Evolutionary conservation across 2,329 filamentous ascomycete species (phyloP).

Genomic region (Colletotrichum limetticola): DNA sequence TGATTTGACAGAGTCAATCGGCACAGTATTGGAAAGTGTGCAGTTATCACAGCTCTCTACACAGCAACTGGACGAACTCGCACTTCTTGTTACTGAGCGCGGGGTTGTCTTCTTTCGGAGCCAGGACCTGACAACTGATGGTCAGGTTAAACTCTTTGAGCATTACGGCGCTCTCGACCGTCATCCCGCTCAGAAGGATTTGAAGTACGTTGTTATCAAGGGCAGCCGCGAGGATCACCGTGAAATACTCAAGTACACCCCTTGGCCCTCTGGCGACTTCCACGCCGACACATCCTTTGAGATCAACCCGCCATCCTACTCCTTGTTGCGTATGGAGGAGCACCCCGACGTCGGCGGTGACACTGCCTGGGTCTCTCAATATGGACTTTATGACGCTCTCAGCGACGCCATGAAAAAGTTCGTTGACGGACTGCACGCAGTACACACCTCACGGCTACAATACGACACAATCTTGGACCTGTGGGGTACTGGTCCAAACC

Average conservation of each 20-base stretch:
- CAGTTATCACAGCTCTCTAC: slow-evolving; percentile 57
- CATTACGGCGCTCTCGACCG: slow-evolving; percentile 59
- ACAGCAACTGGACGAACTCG: slow-evolving; percentile 61
- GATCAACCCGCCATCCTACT: slow-evolving; percentile 61
- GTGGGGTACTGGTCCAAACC: slow-evolving; percentile 52
- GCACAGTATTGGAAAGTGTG: slow-evolving; percentile 49
- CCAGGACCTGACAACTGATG: slow-evolving; percentile 57
- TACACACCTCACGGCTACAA: slow-evolving; percentile 57
- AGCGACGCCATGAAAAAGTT: slow-evolving; percentile 54
- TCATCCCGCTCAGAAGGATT: slow-evolving; percentile 57
- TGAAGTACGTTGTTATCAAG: slow-evolving; percentile 55
- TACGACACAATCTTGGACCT: slow-evolving; percentile 59
- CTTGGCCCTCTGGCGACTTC: slow-evolving; percentile 57
- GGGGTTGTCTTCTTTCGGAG: slow-evolving; percentile 60
- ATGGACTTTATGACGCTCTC: slow-evolving; percentile 57
- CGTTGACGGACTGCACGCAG: slow-evolving; percentile 54
- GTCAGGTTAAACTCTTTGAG: slow-evolving; percentile 56
- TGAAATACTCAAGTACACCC: slow-evolving; percentile 56
- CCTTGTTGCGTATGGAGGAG: slow-evolving; percentile 61
- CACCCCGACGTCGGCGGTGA: slow-evolving; percentile 59
- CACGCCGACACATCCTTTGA: slow-evolving; percentile 63
- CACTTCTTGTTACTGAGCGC: slow-evolving; percentile 56
- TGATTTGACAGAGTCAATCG: slow-evolving; percentile 56
- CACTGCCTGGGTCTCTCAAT: slow-evolving; percentile 59
- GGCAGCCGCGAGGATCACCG: slow-evolving; percentile 58